Base-by-base conservation (phyloP, 331 rosid genomes). In the Quercus tomentella region DNA sequence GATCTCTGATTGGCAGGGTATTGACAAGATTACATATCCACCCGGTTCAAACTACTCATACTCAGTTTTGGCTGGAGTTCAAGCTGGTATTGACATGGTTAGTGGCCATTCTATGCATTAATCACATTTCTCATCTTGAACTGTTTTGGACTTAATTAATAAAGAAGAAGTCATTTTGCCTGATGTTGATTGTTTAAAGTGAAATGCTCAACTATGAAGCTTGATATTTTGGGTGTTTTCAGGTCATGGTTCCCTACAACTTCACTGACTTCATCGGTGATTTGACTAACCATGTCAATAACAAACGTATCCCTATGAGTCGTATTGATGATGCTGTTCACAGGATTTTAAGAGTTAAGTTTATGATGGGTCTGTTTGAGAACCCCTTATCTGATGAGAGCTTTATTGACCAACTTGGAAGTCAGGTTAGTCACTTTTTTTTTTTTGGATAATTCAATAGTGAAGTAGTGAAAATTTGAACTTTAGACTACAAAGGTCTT, bases 31-130 rank as follows among this genome's bases (percentile, higher is more conserved):
- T 67, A 79, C 81, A 55, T 5, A 56, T 14, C 83, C 81, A 0
- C 58, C 70, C 4, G 81, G 71, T 79, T 37, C 70, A 3, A 74
- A 79, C 52, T 79, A 83, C 60, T 37, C 78, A 9, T 61, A 79
- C n/a, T 76, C 87, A 1, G 80, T 83, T 70, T 67, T 60, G 70
- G 78, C 77, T 25, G 72, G 81, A 20, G 31, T 83, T 76, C 79
- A 25, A n/a, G 84, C 84, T 31, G 87, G 84, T 35, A 83, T 83
- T 83, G 87, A 83, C 75, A 83, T 83, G 85, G 85, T 82, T 70
- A 35, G 71, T 52, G 75, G 54, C 18, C 45, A 41, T 41, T 41
- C 12, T 4, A 60, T 23, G 15, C 17, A 22, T 60, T 15, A 10
- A 4, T 22, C 65, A 21, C 14, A 58, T 58, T 58, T 58, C 22